Evolutionary conservation across 1,284 basidiomycete species (phyloP).

Genomic region (Cryptococcus floricola): DNA sequence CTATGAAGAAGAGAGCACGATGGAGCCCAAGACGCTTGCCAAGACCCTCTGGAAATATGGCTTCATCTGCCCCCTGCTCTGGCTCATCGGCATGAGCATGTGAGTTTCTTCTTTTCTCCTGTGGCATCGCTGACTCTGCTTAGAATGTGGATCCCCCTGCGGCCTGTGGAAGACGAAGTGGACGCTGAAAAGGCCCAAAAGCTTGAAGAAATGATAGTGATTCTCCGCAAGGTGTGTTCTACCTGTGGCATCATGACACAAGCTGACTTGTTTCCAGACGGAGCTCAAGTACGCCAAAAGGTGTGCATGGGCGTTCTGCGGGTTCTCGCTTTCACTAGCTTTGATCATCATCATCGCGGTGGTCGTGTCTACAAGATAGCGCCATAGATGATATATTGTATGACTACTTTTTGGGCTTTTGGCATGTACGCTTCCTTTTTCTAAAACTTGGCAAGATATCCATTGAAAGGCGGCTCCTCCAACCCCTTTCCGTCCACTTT

Average conservation of each 20-base stretch:
- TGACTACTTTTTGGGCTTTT: no score
- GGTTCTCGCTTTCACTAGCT: constrained; percentile 15
- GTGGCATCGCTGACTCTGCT: no score
- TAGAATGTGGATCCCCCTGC: no score
- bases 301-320: constrained; percentile 28
- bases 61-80: no score
- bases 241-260: constrained; percentile 1
- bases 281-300: constrained; percentile 44
- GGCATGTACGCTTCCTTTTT: no score
- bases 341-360: constrained; percentile 17
- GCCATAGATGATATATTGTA: no score
- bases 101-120: no score
- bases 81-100: no score
- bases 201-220: constrained; percentile 20
- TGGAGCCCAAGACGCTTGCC: no score
- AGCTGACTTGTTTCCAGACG: constrained; percentile 18
- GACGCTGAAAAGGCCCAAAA: no score
- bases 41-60: no score
- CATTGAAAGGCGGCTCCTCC: constrained; percentile 12
- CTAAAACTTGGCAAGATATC: constrained; percentile 11
- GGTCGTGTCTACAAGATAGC: neutral
- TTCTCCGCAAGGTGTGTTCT: constrained; percentile 17
- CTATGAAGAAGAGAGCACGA: constrained; percentile 1
- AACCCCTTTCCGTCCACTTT: constrained; percentile 11
- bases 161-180: constrained; percentile 23